These are phyloP conservation scores for Heterobasidion parviporum DNA, from an alignment of 1,284 basidiomycete genomes.

Conservation along the genomic window DNA sequence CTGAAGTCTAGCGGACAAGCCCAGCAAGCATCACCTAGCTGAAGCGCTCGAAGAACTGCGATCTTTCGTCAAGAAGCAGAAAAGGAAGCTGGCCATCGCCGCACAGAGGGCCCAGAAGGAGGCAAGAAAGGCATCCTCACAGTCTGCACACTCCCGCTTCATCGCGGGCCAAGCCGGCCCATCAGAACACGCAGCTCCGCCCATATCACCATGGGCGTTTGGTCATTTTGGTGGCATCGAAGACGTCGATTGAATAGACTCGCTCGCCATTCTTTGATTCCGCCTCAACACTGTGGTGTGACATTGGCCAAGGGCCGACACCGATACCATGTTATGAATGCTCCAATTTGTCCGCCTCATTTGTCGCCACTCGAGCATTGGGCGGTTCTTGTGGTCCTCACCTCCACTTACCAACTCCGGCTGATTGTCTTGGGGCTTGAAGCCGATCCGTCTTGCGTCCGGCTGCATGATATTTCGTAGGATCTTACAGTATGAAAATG, in stretches of 20 bases:
- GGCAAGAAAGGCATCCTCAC: neutral
- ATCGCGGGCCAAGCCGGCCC: neutral
- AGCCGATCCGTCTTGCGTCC: too few species aligned
- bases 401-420: too few species aligned
- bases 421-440: too few species aligned
- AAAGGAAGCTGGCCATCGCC: conserved; percentile 23
- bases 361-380: too few species aligned
- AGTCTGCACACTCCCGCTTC: neutral
- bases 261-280: neutral
- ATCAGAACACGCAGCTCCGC: conserved; percentile 4
- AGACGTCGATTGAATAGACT: conserved; percentile 5
- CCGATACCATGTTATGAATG: too few species aligned
- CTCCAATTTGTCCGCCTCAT: too few species aligned
- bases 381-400: too few species aligned
- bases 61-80: conserved; percentile 42
- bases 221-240: neutral
- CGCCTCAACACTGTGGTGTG: too few species aligned
- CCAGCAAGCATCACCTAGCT: conserved; percentile 40
- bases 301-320: too few species aligned
- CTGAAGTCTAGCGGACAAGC: conserved; percentile 40
- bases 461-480: too few species aligned
- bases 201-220: neutral
- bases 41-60: conserved; percentile 42
- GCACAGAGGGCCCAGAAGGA: conserved; percentile 11
- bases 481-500: too few species aligned